phyloP scores from a whole-genome alignment of 1,284 basidiomycete species.

The Apiotrichum brassicae region DNA sequence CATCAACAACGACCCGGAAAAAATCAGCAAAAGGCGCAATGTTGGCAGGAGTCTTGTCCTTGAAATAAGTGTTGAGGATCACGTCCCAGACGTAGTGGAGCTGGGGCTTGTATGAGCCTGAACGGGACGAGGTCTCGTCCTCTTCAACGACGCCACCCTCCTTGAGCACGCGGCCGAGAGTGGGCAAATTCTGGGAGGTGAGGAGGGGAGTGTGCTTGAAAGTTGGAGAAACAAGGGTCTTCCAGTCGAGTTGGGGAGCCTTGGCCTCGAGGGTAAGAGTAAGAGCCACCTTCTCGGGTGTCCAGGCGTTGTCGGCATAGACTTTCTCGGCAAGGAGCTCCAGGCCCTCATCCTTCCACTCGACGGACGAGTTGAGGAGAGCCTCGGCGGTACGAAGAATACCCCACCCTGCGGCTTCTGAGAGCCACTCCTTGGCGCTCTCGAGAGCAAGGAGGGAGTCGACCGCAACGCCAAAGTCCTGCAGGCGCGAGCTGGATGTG shows the following conservation, averaged over 20 bases:
- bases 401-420: slow-evolving; percentile 87
- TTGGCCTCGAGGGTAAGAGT: slow-evolving; percentile 55
- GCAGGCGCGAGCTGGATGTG: slow-evolving; percentile 54
- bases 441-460: slow-evolving; percentile 63
- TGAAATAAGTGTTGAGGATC: slow-evolving; percentile 69
- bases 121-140: slow-evolving; percentile 25
- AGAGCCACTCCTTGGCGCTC: slow-evolving; percentile 81
- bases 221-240: slow-evolving; percentile 59
- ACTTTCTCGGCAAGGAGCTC: slow-evolving; percentile 53
- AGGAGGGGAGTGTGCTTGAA: slow-evolving; percentile 72
- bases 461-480: slow-evolving; percentile 61
- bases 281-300: slow-evolving; percentile 81
- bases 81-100: slow-evolving; percentile 88
- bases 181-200: slow-evolving; percentile 58
- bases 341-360: slow-evolving; percentile 68
- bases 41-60: slow-evolving; percentile 42
- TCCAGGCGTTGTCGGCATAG: slow-evolving; percentile 61
- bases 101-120: slow-evolving; percentile 77
- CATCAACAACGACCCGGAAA: slow-evolving; percentile 84
- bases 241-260: slow-evolving; percentile 58
- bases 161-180: slow-evolving; percentile 73
- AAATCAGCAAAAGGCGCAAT: slow-evolving; percentile 79
- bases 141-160: slow-evolving; percentile 40
- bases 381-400: slow-evolving; percentile 60
- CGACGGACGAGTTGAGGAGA: slow-evolving; percentile 55